These are phyloP conservation scores for Kwoniella europaea DNA, from an alignment of 768 basidiomycete genomes.

Conservation along the genomic window DNA sequence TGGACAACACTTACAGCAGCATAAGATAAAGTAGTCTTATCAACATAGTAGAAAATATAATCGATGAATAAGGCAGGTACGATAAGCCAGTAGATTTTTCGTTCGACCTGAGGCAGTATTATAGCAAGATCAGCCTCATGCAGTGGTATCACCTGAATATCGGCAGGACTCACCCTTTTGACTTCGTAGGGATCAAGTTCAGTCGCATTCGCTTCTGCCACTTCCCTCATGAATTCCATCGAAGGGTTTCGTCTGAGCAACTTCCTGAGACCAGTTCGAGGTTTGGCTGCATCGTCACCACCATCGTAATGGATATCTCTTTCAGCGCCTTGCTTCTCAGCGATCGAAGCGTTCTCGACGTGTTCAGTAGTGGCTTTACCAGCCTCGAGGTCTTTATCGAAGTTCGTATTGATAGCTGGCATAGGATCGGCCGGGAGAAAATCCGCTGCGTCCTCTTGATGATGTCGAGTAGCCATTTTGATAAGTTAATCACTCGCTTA, in stretches of 20 bases:
- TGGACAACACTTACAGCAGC: slow-evolving; percentile 27
- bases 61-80: slow-evolving; percentile 45
- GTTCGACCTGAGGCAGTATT: slow-evolving; percentile 31
- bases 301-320: slow-evolving; percentile 35
- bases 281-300: slow-evolving; percentile 29
- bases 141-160: not conserved
- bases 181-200: slow-evolving; percentile 44
- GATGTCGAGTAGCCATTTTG: slow-evolving; percentile 5
- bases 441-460: slow-evolving; percentile 25
- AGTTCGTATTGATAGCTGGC: not conserved
- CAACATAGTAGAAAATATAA: slow-evolving; percentile 49
- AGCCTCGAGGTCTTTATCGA: slow-evolving; percentile 31
- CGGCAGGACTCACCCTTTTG: slow-evolving; percentile 27
- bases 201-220: slow-evolving; percentile 36
- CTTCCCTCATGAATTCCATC: slow-evolving; percentile 40
- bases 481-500: not conserved
- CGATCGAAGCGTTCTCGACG: slow-evolving; percentile 34
- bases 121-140: not conserved
- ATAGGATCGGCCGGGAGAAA: slow-evolving; percentile 26
- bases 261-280: slow-evolving; percentile 34
- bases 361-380: slow-evolving; percentile 33
- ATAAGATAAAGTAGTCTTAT: slow-evolving; percentile 44
- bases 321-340: slow-evolving; percentile 16
- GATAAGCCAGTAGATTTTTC: slow-evolving; percentile 46
- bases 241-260: slow-evolving; percentile 42